A percentile compares a stretch with the other conserved stretches of the same genome.
phyloP scores from a whole-genome alignment of 2,329 filamentous ascomycete genomes.

The Nothophoma quercina region DNA sequence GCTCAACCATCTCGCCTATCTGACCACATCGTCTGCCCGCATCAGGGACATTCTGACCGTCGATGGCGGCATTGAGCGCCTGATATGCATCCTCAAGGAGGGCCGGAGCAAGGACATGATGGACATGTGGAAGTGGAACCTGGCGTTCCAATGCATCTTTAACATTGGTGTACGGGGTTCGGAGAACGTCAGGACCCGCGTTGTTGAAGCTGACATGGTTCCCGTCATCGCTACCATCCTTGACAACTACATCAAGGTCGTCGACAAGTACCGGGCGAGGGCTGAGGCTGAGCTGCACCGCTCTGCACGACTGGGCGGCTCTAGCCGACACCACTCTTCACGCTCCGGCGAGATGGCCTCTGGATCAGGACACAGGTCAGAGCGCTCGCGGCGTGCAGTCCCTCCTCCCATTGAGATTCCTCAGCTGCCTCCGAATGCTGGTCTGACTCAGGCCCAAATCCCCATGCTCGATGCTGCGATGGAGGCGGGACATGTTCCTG shows the following conservation, averaged over 20 bases:
- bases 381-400: slow-evolving; percentile 71
- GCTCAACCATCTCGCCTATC: slow-evolving; percentile 96
- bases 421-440: slow-evolving; percentile 49
- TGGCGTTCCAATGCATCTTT: slow-evolving; percentile 98
- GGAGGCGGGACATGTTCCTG: slow-evolving; percentile 69
- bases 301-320: slow-evolving; percentile 55
- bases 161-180: slow-evolving; percentile 98
- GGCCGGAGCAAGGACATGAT: slow-evolving; percentile 97
- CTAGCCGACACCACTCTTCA: slow-evolving; percentile 50
- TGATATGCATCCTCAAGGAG: slow-evolving; percentile 98
- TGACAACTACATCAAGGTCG: slow-evolving; percentile 96
- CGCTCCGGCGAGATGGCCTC: slow-evolving; percentile 48
- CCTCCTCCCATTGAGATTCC: slow-evolving; percentile 87
- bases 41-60: slow-evolving; percentile 98
- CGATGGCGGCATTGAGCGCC: slow-evolving; percentile 95
- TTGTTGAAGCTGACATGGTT: slow-evolving; percentile 99
- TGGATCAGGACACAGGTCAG: slow-evolving; percentile 47
- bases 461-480: slow-evolving; percentile 58
- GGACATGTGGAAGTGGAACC: slow-evolving; percentile 99
- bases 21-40: slow-evolving; percentile 95
- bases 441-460: slow-evolving; percentile 46
- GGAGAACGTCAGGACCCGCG: slow-evolving; percentile 89
- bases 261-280: slow-evolving; percentile 89
- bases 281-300: slow-evolving; percentile 79
- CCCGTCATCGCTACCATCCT: slow-evolving; percentile 98